Conservation (phyloP, 2,329 filamentous ascomycete species). For the Daldinia sp. region DNA sequence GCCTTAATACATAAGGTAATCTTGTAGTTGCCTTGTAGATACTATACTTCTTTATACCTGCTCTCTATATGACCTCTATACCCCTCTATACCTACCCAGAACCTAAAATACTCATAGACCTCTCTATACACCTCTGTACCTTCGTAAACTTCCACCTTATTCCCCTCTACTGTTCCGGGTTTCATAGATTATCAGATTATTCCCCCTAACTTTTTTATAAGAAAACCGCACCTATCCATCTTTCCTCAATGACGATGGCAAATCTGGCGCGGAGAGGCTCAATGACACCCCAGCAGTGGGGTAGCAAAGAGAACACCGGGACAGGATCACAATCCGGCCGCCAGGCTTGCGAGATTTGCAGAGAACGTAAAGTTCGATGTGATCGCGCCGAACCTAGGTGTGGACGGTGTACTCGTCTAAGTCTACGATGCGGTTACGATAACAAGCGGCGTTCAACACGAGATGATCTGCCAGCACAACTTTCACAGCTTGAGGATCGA, state of each 20-base stretch:
- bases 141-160: not conserved
- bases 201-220: not conserved
- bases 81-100: too few species aligned
- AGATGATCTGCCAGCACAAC: constrained; percentile 7
- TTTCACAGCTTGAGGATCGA: constrained; percentile 5
- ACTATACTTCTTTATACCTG: too few species aligned
- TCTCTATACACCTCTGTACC: not conserved
- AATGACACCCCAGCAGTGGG: constrained; percentile 3
- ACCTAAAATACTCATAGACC: too few species aligned
- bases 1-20: too few species aligned
- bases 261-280: constrained; percentile 5
- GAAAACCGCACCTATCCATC: not conserved
- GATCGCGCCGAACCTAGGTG: constrained; percentile 8
- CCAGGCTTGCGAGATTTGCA: constrained; percentile 9
- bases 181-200: too few species aligned
- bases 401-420: constrained; percentile 3
- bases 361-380: constrained; percentile 12
- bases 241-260: constrained; percentile 4
- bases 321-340: not conserved
- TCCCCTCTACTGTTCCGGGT: not conserved
- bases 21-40: not conserved
- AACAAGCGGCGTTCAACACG: constrained; percentile 2
- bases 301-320: not conserved
- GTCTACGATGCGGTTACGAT: constrained; percentile 8
- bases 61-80: not conserved